Percentiles rank a stretch among this genome's conserved stretches.
Evolutionary conservation across 306 rosid species (phyloP).

Genomic region (Dalbergia oliveri): DNA sequence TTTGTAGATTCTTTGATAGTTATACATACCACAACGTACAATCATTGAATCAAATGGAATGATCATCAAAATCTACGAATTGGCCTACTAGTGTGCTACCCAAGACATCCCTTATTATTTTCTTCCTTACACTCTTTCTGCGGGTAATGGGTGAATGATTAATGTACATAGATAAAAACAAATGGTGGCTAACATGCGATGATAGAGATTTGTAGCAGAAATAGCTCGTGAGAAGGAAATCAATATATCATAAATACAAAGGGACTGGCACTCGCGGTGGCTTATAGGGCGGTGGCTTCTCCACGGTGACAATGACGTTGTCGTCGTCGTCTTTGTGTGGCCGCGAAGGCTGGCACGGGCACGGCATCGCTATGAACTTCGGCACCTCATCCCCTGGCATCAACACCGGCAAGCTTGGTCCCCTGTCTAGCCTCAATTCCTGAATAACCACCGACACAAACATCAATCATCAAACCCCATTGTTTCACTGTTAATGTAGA

Average conservation of each 20-base stretch:
- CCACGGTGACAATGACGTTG: constrained; percentile 54
- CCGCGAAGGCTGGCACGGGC: constrained; percentile 72
- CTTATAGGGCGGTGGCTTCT: constrained; percentile 66
- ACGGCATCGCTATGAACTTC: constrained; percentile 90
- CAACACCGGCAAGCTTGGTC: constrained; percentile 76
- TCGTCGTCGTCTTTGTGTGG: constrained; percentile 43
- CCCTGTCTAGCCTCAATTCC: constrained; percentile 58
- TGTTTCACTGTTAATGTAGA: no score
- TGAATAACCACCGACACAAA: not conserved
- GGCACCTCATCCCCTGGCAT: constrained; percentile 95
- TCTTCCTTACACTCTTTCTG: not conserved
- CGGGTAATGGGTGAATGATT: not conserved
- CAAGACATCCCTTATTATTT: not conserved
- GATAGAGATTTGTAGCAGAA: not conserved
- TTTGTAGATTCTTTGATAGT: not conserved
- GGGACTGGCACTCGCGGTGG: constrained; percentile 73
- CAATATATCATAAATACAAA: constrained; percentile 45
- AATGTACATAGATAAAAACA: not conserved
- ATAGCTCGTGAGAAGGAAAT: not conserved
- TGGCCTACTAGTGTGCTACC: constrained; percentile 3
- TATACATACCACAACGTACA: constrained; percentile 26
- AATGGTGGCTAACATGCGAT: constrained; percentile 35
- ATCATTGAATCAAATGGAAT: constrained; percentile 50
- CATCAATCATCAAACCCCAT: not conserved
- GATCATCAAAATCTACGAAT: constrained; percentile 8